Percentiles rank a stretch among this genome's conserved stretches.
phyloP scores from a whole-genome alignment of 306 rosid species.

The Leucaena leucocephala region DNA sequence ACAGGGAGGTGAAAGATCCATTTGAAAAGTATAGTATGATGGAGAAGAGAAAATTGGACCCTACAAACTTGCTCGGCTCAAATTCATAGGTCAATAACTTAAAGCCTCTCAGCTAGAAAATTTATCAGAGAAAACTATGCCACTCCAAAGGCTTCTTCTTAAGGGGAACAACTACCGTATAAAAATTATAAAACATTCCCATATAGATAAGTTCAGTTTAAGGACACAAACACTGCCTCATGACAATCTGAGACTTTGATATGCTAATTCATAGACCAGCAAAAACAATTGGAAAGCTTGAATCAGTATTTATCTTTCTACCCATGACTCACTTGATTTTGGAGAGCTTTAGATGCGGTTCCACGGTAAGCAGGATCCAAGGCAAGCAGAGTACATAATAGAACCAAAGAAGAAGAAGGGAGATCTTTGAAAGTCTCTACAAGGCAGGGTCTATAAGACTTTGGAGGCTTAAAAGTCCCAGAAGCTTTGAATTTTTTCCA shows the following conservation, averaged over 20 bases:
- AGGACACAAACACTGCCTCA: background rate
- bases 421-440: slow-evolving; percentile 62
- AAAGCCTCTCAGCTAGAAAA: background rate
- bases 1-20: background rate
- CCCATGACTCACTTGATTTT: slow-evolving; percentile 56
- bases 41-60: slow-evolving; percentile 5
- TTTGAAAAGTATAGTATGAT: background rate
- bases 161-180: background rate
- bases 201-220: background rate
- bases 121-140: background rate
- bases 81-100: background rate
- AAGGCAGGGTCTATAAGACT: slow-evolving; percentile 61
- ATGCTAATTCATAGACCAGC: slow-evolving; percentile 11
- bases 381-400: slow-evolving; percentile 73
- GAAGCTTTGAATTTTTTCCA: slow-evolving; percentile 70
- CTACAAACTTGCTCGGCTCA: background rate
- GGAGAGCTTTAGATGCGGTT: slow-evolving; percentile 66
- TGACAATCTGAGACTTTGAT: background rate
- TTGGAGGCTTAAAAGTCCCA: slow-evolving; percentile 68
- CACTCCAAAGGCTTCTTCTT: background rate
- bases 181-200: background rate
- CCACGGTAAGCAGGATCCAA: slow-evolving; percentile 82
- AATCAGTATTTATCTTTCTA: slow-evolving; percentile 14
- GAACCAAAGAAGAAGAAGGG: slow-evolving; percentile 71
- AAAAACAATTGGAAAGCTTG: slow-evolving; percentile 3